A percentile compares a stretch with the other conserved stretches of the same genome.
These are phyloP conservation scores for Neospora caninum DNA, from an alignment of 169 alveolate species.

Conservation along the genomic window DNA sequence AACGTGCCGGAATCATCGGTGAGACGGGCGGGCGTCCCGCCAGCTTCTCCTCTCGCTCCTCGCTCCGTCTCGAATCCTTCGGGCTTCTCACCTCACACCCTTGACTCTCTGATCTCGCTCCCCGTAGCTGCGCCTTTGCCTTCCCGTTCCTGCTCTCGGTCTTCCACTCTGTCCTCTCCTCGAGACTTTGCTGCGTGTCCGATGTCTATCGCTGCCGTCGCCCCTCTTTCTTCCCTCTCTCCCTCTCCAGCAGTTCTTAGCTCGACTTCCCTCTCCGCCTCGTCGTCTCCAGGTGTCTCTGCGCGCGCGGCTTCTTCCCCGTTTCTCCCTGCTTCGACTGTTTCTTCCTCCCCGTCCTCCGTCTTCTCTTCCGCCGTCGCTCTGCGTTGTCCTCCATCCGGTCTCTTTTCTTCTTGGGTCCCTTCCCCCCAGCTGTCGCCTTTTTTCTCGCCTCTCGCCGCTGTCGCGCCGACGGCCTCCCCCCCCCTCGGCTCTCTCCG, in stretches of 20 bases:
- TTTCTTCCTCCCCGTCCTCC: background rate
- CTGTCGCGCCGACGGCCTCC: no score
- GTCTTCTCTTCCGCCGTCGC: background rate
- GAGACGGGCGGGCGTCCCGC: no score
- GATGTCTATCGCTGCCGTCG: background rate
- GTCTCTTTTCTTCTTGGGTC: background rate
- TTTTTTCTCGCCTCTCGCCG: background rate
- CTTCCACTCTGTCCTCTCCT: background rate
- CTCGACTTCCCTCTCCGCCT: background rate
- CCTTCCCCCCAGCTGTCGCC: background rate
- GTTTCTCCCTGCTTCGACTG: background rate
- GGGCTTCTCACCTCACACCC: no score
- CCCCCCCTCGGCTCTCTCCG: background rate
- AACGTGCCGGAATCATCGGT: no score
- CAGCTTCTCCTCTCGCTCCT: no score
- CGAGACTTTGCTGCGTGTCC: background rate
- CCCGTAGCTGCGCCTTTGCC: background rate
- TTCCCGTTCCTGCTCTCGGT: background rate
- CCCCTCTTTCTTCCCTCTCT: background rate
- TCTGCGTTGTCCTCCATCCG: background rate
- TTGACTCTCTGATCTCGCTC: background rate
- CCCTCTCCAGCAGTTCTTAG: no score
- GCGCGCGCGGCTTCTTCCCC: background rate
- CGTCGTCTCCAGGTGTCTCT: no score
- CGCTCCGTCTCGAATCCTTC: no score